Evolutionary conservation across 176 grass and related monocot species (phyloP).

Genomic region (Phyllostachys edulis): DNA sequence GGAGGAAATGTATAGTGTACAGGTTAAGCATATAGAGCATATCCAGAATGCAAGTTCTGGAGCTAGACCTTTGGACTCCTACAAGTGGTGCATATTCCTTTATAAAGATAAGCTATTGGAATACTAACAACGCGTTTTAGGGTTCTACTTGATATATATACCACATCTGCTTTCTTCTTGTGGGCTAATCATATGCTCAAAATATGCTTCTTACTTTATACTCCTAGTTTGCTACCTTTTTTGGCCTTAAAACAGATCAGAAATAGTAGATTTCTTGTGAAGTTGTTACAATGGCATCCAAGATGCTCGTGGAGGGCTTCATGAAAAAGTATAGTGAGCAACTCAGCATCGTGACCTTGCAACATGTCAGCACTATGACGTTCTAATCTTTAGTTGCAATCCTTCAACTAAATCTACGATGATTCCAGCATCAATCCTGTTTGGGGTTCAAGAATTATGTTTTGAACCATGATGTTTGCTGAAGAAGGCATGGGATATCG

Average conservation of each 20-base stretch:
- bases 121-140: neutral
- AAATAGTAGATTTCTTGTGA: neutral
- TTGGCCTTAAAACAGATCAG: neutral
- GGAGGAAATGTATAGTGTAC: slow-evolving; percentile 43
- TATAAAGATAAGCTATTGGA: slow-evolving; percentile 17
- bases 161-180: neutral
- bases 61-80: neutral
- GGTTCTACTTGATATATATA: neutral
- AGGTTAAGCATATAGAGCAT: slow-evolving; percentile 23
- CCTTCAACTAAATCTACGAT: neutral
- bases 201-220: neutral
- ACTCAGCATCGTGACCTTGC: neutral
- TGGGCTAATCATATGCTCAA: neutral
- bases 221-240: neutral
- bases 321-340: neutral
- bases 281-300: neutral
- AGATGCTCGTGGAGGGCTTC: neutral
- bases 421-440: neutral
- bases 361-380: neutral
- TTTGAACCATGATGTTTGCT: neutral
- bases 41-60: slow-evolving; percentile 4
- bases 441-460: too few species aligned
- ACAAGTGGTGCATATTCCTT: neutral
- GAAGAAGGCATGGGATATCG: neutral
- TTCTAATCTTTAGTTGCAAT: neutral